These are phyloP conservation scores for Boletus edulis DNA, from an alignment of 768 basidiomycete genomes.

Conservation along the genomic window DNA sequence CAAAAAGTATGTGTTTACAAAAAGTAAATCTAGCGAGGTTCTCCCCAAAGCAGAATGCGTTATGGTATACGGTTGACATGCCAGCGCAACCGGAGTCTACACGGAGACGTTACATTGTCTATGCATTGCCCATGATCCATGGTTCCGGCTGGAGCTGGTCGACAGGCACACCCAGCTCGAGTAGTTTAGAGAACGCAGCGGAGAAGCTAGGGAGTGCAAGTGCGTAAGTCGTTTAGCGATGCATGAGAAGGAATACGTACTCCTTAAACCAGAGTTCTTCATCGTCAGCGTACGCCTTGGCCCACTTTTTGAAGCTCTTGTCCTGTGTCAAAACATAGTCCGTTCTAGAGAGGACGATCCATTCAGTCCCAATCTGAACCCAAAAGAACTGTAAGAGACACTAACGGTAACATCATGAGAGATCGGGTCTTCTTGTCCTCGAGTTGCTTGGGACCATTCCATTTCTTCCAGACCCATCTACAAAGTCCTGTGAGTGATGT, in stretches of 20 bases:
- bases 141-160: slow-evolving; percentile 75
- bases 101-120: slow-evolving; percentile 11
- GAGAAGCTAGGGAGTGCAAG: slow-evolving; percentile 66
- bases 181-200: slow-evolving; percentile 67
- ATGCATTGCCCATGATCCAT: slow-evolving; percentile 56
- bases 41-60: neutral
- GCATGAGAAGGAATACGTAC: slow-evolving; percentile 44
- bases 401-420: slow-evolving; percentile 95
- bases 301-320: slow-evolving; percentile 88
- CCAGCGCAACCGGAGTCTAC: neutral
- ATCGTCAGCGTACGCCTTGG: slow-evolving; percentile 83
- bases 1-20: neutral
- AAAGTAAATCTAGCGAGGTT: neutral
- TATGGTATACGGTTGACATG: neutral
- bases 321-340: slow-evolving; percentile 89
- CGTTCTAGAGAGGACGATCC: slow-evolving; percentile 43
- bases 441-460: slow-evolving; percentile 90
- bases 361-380: neutral
- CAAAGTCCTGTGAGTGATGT: neutral
- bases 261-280: slow-evolving; percentile 91
- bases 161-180: slow-evolving; percentile 91
- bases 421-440: slow-evolving; percentile 87
- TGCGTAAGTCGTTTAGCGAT: neutral
- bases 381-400: slow-evolving; percentile 11
- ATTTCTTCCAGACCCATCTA: slow-evolving; percentile 93